phyloP scores from a whole-genome alignment of 176 grass and related monocot species.

The Melocanna baccifera region DNA sequence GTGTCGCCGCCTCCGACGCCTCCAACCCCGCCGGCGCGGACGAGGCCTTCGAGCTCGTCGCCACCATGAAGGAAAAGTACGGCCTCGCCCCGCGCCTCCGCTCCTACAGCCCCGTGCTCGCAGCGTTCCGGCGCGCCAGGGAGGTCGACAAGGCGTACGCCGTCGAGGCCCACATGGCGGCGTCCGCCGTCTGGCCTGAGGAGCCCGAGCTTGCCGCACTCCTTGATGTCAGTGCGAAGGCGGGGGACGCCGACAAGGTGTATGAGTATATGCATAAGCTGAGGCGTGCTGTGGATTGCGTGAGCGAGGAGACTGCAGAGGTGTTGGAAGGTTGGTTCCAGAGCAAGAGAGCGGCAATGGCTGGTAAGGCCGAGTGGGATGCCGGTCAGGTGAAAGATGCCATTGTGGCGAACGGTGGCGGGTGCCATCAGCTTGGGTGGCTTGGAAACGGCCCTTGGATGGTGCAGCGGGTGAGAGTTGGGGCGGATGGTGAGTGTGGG shows the following conservation, averaged over 20 bases:
- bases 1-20: constrained; percentile 45
- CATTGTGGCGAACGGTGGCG: constrained; percentile 63
- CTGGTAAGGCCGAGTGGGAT: constrained; percentile 22
- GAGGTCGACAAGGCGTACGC: constrained; percentile 60
- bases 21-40: constrained; percentile 36
- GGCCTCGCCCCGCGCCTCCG: constrained; percentile 63
- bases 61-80: constrained; percentile 64
- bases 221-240: constrained; percentile 50
- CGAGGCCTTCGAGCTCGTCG: constrained; percentile 61
- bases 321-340: constrained; percentile 60
- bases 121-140: constrained; percentile 45
- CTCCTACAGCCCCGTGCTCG: constrained; percentile 72
- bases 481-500: constrained; percentile 25
- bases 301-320: constrained; percentile 30
- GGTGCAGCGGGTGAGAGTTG: constrained; percentile 44
- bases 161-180: constrained; percentile 61
- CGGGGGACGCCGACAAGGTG: constrained; percentile 49
- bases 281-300: constrained; percentile 36
- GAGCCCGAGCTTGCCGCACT: constrained; percentile 61
- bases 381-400: constrained; percentile 27
- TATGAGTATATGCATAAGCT: constrained; percentile 83
- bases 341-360: constrained; percentile 20
- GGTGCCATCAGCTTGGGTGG: constrained; percentile 75
- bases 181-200: constrained; percentile 51
- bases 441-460: constrained; percentile 48